Base-by-base conservation (phyloP, 2,329 filamentous ascomycete genomes). In the Monilinia fructicola region DNA sequence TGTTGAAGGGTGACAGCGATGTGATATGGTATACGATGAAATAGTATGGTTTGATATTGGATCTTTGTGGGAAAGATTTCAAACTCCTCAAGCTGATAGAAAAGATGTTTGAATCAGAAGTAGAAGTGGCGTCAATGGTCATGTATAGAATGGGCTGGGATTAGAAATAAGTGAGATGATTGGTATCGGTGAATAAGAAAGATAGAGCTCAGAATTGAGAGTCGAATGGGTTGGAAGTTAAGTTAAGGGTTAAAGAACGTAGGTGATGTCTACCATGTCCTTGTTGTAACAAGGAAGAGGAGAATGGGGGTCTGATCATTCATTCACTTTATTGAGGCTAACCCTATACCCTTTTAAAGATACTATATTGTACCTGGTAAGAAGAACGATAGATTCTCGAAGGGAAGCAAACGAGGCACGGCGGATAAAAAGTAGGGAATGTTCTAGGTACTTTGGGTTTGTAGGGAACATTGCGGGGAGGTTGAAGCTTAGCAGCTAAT, bases 401-500 rank as follows among this genome's bases (percentile, higher is more conserved):
- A 65, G 54, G 54, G 58, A 52, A 59, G 40, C 61, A 52, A 10
- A 9, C 10, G 18, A 64, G 53, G 52, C 21, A 64, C 26, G 53
- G 38, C 40, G 10, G 62, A 4, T 21, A 12, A 16, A 46, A n/a
- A 31, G 44, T 58, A 60, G 52, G 42, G 26, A 40, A 50, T 14
- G 9, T 56, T 35, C 26, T 26, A 26, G 53, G 21, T 42, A 54
- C 31, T 23, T 55, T 56, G 52, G n/a, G 62, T 35, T 60, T 53
- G 63, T 59, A 65, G 54, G 53, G 54, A 31, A 60, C 35, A 65
- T 60, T 65, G 63, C 63, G 63, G 63, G 63, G 63, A 60, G 63
- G 54, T n/a, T 28, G 35, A 56, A 56, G 52, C 61, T 64, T 56
- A 55, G 26, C 18, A 7, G 26, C 14, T 54, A 23, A 55, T 64